phyloP scores from a whole-genome alignment of 2,329 filamentous ascomycete species.

The Ceratocystis eucalypticola region DNA sequence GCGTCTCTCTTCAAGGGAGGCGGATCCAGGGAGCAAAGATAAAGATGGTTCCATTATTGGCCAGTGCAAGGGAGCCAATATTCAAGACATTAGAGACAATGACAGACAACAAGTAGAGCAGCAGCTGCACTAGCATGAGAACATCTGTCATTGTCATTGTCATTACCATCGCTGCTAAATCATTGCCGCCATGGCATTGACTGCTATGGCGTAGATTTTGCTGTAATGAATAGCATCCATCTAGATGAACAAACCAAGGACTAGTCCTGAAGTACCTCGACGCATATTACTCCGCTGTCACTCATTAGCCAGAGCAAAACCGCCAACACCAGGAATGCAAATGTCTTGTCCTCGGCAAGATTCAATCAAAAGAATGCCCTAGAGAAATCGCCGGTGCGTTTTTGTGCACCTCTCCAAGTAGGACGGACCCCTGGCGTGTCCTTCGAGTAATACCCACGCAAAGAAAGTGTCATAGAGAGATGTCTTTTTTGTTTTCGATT shows the following conservation, averaged over 20 bases:
- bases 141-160: background rate
- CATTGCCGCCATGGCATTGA: no score
- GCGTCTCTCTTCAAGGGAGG: background rate
- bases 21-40: background rate
- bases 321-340: background rate
- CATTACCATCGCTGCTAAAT: no score
- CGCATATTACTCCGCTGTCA: background rate
- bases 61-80: background rate
- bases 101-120: background rate
- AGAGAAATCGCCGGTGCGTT: background rate
- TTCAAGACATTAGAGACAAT: background rate
- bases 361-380: background rate
- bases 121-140: background rate
- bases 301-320: background rate
- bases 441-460: no score
- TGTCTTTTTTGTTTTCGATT: background rate
- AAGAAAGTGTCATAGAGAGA: background rate
- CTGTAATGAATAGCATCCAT: no score
- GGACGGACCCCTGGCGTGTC: no score
- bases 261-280: no score
- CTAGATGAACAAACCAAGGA: no score
- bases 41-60: background rate
- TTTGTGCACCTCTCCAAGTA: no score
- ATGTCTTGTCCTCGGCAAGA: background rate
- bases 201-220: no score